Evolutionary conservation across 2,329 filamentous ascomycete genomes (phyloP).

Genomic region (Paradendryphiella salina): DNA sequence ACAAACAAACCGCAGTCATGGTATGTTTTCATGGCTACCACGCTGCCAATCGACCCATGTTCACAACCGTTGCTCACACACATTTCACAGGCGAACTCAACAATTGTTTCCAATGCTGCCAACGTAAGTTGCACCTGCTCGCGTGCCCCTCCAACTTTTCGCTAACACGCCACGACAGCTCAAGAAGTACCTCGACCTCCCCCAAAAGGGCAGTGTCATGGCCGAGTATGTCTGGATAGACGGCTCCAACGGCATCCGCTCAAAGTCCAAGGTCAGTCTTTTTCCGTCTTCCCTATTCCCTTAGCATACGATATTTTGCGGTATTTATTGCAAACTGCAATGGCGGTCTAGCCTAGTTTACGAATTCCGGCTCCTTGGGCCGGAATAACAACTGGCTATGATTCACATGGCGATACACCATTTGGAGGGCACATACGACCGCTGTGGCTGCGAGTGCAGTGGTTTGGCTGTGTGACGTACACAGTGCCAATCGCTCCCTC

Average conservation of each 20-base stretch:
- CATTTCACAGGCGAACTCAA: conserved; percentile 42
- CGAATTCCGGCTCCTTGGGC: conserved; percentile 4
- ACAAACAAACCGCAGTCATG: conserved; percentile 39
- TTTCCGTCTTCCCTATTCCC: not conserved
- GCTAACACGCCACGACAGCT: conserved; percentile 61
- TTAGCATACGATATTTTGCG: conserved; percentile 4
- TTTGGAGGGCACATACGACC: conserved; percentile 9
- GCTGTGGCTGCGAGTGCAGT: conserved; percentile 14
- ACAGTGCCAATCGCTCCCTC: conserved; percentile 25
- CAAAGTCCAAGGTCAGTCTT: conserved; percentile 86
- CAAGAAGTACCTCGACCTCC: conserved; percentile 86
- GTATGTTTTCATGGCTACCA: conserved; percentile 23
- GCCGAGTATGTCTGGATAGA: conserved; percentile 99
- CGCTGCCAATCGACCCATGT: conserved; percentile 1
- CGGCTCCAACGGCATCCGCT: conserved; percentile 77
- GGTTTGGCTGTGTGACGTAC: conserved; percentile 26
- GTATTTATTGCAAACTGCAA: conserved; percentile 12
- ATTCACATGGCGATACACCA: conserved; percentile 11
- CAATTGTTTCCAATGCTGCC: conserved; percentile 53
- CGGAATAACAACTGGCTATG: conserved; percentile 5
- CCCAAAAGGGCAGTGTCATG: conserved; percentile 86
- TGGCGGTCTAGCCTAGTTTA: conserved; percentile 6
- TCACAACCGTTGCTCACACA: conserved; percentile 11
- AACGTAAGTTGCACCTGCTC: conserved; percentile 48
- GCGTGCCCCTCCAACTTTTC: conserved; percentile 15